Evolutionary conservation across 306 rosid species (phyloP).

Genomic region (Casuarina cunninghamiana): DNA sequence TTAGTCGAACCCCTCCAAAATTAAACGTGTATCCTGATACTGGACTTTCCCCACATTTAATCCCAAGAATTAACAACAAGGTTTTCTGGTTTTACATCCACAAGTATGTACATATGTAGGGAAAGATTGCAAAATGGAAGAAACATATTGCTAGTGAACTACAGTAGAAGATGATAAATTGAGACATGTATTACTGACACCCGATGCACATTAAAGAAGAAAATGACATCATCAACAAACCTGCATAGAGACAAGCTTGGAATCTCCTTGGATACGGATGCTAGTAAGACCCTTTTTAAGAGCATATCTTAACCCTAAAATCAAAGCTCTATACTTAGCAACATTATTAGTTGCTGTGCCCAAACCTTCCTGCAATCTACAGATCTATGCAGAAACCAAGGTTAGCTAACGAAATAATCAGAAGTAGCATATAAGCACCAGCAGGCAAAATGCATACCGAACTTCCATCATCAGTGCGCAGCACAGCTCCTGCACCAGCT

Average conservation of each 20-base stretch:
- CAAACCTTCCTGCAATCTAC: slow-evolving; percentile 82
- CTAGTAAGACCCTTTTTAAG: slow-evolving; percentile 69
- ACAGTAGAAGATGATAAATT: neutral
- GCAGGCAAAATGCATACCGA: slow-evolving; percentile 54
- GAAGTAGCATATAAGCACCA: slow-evolving; percentile 15
- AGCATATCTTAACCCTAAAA: slow-evolving; percentile 86
- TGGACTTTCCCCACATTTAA: too few relatives aligned
- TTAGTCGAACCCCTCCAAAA: neutral
- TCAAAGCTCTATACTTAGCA: slow-evolving; percentile 93
- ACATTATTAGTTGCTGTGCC: slow-evolving; percentile 77
- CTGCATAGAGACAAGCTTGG: slow-evolving; percentile 98
- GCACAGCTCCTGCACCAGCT: slow-evolving; percentile 65
- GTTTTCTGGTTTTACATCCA: neutral
- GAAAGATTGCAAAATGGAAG: neutral
- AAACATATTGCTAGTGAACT: neutral
- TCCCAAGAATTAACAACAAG: neutral
- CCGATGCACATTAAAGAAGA: neutral
- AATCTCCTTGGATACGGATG: slow-evolving; percentile 73
- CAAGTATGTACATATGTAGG: neutral
- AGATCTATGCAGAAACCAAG: slow-evolving; percentile 53
- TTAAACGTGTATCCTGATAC: too few relatives aligned
- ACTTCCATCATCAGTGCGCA: slow-evolving; percentile 59
- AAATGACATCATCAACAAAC: slow-evolving; percentile 36
- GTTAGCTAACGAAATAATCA: slow-evolving; percentile 26
- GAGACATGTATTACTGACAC: neutral